Evolutionary conservation across 306 rosid genomes (phyloP).

Genomic region (barrel medic (Medicago truncatula)): DNA sequence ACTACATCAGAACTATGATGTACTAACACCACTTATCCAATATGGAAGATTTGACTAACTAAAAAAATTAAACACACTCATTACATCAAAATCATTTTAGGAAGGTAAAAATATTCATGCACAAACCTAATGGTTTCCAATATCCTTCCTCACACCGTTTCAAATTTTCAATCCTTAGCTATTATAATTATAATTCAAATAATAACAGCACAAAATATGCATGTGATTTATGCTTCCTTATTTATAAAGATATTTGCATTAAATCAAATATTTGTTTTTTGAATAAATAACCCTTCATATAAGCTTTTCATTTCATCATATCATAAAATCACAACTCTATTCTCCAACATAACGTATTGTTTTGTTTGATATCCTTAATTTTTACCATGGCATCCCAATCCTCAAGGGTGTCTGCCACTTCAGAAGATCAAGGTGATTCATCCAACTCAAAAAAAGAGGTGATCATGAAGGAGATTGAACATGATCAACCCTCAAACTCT

Average conservation of each 20-base stretch:
- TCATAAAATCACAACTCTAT: constrained; percentile 14
- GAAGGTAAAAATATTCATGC: constrained; percentile 19
- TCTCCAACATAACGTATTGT: constrained; percentile 6
- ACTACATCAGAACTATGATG: constrained; percentile 45
- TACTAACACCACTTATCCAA: constrained; percentile 35
- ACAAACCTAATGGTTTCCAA: neutral
- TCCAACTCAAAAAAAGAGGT: neutral
- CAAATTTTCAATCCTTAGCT: constrained; percentile 36
- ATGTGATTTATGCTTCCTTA: constrained; percentile 53
- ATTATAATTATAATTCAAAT: constrained; percentile 28
- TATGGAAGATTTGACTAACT: constrained; percentile 41
- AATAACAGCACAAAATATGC: constrained; percentile 33
- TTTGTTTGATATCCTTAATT: neutral
- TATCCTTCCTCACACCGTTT: neutral
- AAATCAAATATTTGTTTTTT: constrained; percentile 41
- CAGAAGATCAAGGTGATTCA: constrained; percentile 27
- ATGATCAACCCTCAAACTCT: constrained; percentile 21
- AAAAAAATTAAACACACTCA: neutral
- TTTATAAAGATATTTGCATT: constrained; percentile 46
- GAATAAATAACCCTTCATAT: constrained; percentile 37
- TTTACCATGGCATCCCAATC: constrained; percentile 42
- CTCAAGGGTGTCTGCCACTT: constrained; percentile 56
- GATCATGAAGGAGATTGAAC: constrained; percentile 4
- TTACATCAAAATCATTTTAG: constrained; percentile 9
- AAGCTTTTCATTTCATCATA: neutral